These are phyloP conservation scores for Xylaria sp. DNA, from an alignment of 2,329 filamentous ascomycete species.

Conservation along the genomic window DNA sequence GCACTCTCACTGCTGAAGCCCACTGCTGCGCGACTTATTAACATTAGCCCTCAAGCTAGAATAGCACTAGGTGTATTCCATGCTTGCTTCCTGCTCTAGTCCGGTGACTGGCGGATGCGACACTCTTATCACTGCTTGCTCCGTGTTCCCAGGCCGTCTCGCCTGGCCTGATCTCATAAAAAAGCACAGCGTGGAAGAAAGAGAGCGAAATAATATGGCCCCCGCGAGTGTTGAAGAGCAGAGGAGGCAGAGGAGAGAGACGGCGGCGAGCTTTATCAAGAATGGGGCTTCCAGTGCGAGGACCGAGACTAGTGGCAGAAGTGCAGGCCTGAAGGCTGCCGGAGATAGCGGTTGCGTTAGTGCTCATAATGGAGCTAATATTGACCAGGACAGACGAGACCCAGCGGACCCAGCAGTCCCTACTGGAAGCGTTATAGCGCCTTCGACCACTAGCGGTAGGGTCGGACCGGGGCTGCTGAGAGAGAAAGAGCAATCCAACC, in stretches of 20 bases:
- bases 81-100: background rate
- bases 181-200: background rate
- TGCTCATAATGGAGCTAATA: constrained; percentile 6
- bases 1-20: background rate
- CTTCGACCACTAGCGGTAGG: background rate
- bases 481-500: background rate
- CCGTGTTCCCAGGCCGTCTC: background rate
- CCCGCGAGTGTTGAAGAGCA: constrained; percentile 5
- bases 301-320: background rate
- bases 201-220: constrained; percentile 7
- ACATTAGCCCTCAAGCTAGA: background rate
- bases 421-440: background rate
- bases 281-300: constrained; percentile 5
- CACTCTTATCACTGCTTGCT: constrained; percentile 4
- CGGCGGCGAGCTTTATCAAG: constrained; percentile 15
- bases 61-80: background rate
- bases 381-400: constrained; percentile 3
- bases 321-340: background rate
- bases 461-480: background rate
- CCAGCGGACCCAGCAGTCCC: constrained; percentile 3
- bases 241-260: constrained; percentile 11
- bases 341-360: constrained; percentile 11
- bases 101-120: constrained; percentile 5
- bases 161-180: constrained; percentile 1
- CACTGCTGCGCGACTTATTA: background rate